Base-by-base conservation (phyloP, 371 early-diverging fungal genomes). In the Nematocida sp. region DNA sequence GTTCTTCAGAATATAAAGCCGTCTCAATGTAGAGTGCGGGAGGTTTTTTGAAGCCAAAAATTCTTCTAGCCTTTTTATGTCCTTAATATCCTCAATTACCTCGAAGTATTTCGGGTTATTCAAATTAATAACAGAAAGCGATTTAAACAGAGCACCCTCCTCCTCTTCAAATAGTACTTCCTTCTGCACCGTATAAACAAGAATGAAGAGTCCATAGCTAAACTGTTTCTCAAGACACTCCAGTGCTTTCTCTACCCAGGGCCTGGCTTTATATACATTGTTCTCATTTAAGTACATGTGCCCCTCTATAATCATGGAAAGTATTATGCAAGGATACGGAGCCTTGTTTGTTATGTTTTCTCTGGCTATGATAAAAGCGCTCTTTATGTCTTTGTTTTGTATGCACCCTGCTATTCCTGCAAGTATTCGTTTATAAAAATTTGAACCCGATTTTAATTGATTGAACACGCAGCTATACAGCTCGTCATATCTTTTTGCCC, bases 261-360 rank as follows among this genome's bases (percentile, higher is more conserved):
- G 9, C 39, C 66, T 57, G 46, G 52, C 11, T 18, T 25, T 33
- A 15, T 13, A 6, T 20, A 67, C 1, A 27, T n/a, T 45, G 6
- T 55, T 20, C 23, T 40, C 54, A 4, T 23, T 39, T 11, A 55
- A 20, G n/a, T 46, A 56, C 18, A 75, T 45, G 57, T 69, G 66
- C 4, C 76, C 76, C 76, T 75, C 76, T 56, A 75, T 45, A 5
- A 75, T 15, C 7, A 75, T 18, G 1, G 15, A 9, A 15, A 75
- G 54, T 39, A 18, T 73, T 25, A 27, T 11, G 18, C 72, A 15
- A 25, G 15, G 20, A 11, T 20, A 11, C 1, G 18, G 13, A 15
- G 64, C 15, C 23, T 13, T 15, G 1, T 9, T 6, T 18, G 13
- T 70, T 33, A 40, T 20, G n/a, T 56, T 7, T 15, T 46, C 7